Percentiles rank a stretch among this genome's conserved stretches.
These are phyloP conservation scores for Penicillium frequentans DNA, from an alignment of 2,329 filamentous ascomycete genomes.

Conservation along the genomic window DNA sequence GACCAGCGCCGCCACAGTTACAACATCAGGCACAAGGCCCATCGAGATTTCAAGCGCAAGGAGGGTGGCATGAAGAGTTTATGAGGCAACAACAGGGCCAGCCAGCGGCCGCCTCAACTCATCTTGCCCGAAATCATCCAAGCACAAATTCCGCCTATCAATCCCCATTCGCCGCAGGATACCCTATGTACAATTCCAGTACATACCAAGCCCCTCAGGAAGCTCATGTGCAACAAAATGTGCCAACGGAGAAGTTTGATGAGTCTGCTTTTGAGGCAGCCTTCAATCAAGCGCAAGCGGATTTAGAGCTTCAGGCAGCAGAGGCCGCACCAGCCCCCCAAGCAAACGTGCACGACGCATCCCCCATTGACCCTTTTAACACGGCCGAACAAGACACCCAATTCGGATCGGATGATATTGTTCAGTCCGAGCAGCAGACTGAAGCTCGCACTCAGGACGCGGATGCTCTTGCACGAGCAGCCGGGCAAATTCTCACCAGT, in stretches of 20 bases:
- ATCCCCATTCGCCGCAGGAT: conserved; percentile 28
- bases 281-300: conserved; percentile 42
- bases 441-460: conserved; percentile 49
- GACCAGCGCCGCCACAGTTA: conserved; percentile 46
- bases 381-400: conserved; percentile 28
- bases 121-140: conserved; percentile 22
- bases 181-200: conserved; percentile 24
- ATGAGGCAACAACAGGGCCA: conserved; percentile 42
- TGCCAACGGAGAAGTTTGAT: conserved; percentile 37
- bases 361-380: conserved; percentile 16
- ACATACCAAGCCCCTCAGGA: conserved; percentile 27
- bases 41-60: conserved; percentile 35
- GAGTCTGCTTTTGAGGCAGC: conserved; percentile 49
- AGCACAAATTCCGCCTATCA: conserved; percentile 26
- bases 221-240: conserved; percentile 20
- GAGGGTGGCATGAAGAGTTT: conserved; percentile 64
- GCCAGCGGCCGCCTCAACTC: conserved; percentile 20
- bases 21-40: conserved; percentile 51
- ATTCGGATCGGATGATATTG: conserved; percentile 47
- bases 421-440: conserved; percentile 34
- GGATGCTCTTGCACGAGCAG: conserved; percentile 71
- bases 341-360: conserved; percentile 13
- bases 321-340: conserved; percentile 17
- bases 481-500: conserved; percentile 67
- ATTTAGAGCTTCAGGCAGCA: conserved; percentile 32